These are phyloP conservation scores for Cyberlindnera lachancei DNA, from an alignment of 805 yeast genomes.

Conservation along the genomic window DNA sequence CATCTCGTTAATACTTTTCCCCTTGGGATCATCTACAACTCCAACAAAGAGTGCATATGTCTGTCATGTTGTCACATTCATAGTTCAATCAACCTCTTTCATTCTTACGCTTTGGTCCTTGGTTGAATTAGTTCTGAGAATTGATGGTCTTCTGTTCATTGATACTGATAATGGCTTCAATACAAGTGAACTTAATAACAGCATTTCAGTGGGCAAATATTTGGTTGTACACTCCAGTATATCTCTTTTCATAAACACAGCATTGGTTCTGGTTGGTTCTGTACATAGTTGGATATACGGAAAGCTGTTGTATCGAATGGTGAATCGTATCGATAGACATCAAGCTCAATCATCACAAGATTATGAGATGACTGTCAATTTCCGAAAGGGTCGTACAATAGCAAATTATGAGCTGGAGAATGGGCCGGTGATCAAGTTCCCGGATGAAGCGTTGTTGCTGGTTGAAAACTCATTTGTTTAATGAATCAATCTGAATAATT, in stretches of 20 bases:
- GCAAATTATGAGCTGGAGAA: slow-evolving; percentile 1
- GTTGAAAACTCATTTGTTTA: not conserved
- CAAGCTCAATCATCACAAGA: no score
- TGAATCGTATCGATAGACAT: slow-evolving; percentile 9
- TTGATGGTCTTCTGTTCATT: no score
- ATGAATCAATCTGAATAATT: not conserved
- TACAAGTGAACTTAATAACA: no score
- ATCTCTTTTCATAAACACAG: no score
- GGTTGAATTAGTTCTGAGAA: no score
- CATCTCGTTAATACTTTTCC: slow-evolving; percentile 7
- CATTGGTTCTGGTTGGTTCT: no score
- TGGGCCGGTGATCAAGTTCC: slow-evolving; percentile 2
- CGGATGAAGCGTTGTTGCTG: slow-evolving; percentile 6
- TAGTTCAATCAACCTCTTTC: no score
- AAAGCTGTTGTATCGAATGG: slow-evolving; percentile 8
- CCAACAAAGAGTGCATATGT: slow-evolving; percentile 4
- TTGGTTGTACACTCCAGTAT: no score
- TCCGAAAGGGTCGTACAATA: not conserved
- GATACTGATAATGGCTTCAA: no score
- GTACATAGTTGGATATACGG: slow-evolving; percentile 4
- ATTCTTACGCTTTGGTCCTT: no score
- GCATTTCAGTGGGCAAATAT: not conserved
- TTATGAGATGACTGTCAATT: not conserved
- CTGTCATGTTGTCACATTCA: slow-evolving; percentile 3
- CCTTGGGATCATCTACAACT: slow-evolving; percentile 3